These are phyloP conservation scores for Trichoderma aggressivum DNA, from an alignment of 2,329 filamentous ascomycete species.

Conservation along the genomic window DNA sequence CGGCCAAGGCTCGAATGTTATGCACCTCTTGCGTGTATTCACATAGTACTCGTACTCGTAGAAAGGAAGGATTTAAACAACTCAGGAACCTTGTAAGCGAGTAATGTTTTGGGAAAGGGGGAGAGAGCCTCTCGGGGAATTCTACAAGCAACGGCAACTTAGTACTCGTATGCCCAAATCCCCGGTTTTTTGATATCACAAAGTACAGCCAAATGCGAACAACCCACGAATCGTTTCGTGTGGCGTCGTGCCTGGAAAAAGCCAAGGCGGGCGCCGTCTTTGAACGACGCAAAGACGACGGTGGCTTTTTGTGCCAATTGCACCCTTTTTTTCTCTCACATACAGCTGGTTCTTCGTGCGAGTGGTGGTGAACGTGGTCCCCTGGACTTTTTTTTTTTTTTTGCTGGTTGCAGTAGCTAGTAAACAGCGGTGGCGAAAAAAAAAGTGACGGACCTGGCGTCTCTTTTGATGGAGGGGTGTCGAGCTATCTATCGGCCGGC, in stretches of 20 bases:
- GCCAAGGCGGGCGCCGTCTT: not conserved
- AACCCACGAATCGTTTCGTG: not conserved
- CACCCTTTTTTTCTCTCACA: not conserved
- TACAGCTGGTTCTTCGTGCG: not conserved
- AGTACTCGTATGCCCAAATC: not conserved
- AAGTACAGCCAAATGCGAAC: not conserved
- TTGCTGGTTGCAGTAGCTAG: not conserved
- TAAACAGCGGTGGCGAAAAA: not conserved
- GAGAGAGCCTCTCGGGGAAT: not conserved
- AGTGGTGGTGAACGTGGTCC: not conserved
- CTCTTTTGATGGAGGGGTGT: not conserved
- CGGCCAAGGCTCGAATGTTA: not conserved
- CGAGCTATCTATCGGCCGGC: not conserved
- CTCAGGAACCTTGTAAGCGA: not conserved
- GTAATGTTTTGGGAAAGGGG: not conserved
- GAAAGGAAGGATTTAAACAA: not conserved
- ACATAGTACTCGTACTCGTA: not conserved
- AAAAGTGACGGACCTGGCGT: not conserved
- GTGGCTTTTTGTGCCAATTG: not conserved
- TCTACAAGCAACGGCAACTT: not conserved
- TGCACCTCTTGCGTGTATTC: conserved; percentile 1
- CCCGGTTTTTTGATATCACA: not conserved
- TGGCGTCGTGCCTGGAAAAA: conserved; percentile 10
- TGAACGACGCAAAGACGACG: not conserved
- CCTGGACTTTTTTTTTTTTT: not conserved